Evolutionary conservation across 2,329 filamentous ascomycete genomes (phyloP).

Genomic region (Aschersonia sp.): DNA sequence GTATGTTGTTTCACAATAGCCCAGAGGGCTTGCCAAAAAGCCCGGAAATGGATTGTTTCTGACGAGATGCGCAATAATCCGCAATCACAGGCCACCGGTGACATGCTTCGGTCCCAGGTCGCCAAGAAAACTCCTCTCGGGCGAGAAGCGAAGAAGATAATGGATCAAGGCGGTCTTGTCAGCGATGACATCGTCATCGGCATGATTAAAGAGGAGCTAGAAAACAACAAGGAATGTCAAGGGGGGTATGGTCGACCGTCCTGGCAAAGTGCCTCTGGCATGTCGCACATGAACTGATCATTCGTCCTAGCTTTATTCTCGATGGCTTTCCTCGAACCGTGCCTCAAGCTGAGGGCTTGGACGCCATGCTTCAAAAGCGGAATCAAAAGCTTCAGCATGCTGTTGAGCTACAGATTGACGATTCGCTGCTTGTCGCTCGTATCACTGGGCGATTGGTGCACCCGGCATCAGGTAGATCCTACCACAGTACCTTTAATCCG

Average conservation of each 20-base stretch:
- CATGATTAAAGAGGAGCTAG: conserved; percentile 97
- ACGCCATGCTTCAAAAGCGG: conserved; percentile 71
- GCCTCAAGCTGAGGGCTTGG: conserved; percentile 84
- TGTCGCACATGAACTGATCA: background rate
- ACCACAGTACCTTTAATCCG: conserved; percentile 98
- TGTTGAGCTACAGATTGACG: conserved; percentile 93
- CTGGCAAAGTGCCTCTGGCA: background rate
- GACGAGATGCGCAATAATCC: conserved; percentile 1
- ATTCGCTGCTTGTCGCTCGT: conserved; percentile 79
- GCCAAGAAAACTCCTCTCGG: conserved; percentile 92
- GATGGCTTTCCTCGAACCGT: conserved; percentile 98
- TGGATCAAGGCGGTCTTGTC: conserved; percentile 95
- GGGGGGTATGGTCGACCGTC: conserved; percentile 54
- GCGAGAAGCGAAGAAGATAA: conserved; percentile 98
- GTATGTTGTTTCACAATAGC: conserved; percentile 36
- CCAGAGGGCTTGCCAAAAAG: background rate
- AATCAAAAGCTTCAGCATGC: conserved; percentile 85
- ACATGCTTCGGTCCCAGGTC: conserved; percentile 98
- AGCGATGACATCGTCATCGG: conserved; percentile 98
- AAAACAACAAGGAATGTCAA: conserved; percentile 88
- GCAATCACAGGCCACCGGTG: conserved; percentile 67
- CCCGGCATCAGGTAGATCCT: conserved; percentile 88
- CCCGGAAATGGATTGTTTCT: background rate
- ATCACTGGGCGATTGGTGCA: conserved; percentile 95
- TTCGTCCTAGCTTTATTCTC: conserved; percentile 71